Evolutionary conservation across 768 basidiomycete genomes (phyloP).

Genomic region (Porpolomopsis calyptriformis): DNA sequence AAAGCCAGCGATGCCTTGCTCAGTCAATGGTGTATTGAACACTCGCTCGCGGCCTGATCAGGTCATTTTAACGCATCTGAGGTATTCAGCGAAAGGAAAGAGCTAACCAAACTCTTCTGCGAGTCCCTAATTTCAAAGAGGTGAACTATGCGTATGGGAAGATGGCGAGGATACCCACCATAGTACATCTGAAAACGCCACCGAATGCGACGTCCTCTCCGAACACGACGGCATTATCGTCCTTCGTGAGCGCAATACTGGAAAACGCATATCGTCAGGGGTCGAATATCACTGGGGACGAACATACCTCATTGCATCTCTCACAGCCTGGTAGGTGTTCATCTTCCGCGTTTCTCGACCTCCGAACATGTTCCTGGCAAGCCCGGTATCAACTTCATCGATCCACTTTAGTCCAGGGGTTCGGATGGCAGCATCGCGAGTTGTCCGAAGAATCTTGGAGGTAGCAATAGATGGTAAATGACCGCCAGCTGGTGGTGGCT

Average conservation of each 20-base stretch:
- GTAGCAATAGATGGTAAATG: constrained; percentile 64
- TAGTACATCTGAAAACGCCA: constrained; percentile 89
- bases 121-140: constrained; percentile 47
- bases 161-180: constrained; percentile 40
- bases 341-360: constrained; percentile 88
- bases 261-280: not conserved
- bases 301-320: constrained; percentile 75
- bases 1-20: constrained; percentile 92
- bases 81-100: constrained; percentile 14
- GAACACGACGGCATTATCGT: constrained; percentile 82
- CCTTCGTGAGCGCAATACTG: constrained; percentile 75
- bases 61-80: constrained; percentile 4
- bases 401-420: constrained; percentile 66
- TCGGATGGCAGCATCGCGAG: constrained; percentile 60
- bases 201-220: constrained; percentile 91
- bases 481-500: constrained; percentile 72
- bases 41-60: constrained; percentile 73
- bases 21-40: constrained; percentile 89
- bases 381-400: constrained; percentile 42
- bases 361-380: constrained; percentile 40
- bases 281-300: not conserved
- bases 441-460: constrained; percentile 51
- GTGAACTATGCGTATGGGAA: not conserved
- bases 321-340: constrained; percentile 89
- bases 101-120: constrained; percentile 79